phyloP scores from a whole-genome alignment of 2,329 filamentous ascomycete species.

The Fusarium sp. region DNA sequence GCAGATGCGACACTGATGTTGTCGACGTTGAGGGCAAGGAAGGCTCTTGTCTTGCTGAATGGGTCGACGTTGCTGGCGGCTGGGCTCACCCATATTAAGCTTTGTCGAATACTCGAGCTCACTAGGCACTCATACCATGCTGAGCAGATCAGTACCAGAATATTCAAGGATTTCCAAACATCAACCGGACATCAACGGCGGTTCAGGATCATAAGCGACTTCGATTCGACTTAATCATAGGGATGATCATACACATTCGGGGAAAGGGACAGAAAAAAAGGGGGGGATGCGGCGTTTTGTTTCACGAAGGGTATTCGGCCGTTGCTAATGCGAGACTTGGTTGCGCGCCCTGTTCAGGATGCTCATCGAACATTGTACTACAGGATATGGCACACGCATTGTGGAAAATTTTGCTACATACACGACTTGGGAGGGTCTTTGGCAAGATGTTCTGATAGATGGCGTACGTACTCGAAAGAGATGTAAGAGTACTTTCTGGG shows the following conservation, averaged over 20 bases:
- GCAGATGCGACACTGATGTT: constrained; percentile 96
- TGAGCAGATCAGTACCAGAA: background rate
- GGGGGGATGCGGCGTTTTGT: constrained; percentile 44
- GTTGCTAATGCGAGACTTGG: constrained; percentile 13
- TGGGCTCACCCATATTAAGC: constrained; percentile 71
- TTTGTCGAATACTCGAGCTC: constrained; percentile 10
- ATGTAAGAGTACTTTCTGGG: constrained; percentile 25
- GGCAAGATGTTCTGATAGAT: constrained; percentile 41
- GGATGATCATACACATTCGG: constrained; percentile 28
- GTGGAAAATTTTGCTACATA: constrained; percentile 25
- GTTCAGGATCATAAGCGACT: constrained; percentile 36
- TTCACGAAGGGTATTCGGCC: constrained; percentile 26
- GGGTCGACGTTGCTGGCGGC: constrained; percentile 96
- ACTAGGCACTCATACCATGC: constrained; percentile 1
- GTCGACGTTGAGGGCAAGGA: constrained; percentile 98
- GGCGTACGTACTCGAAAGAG: constrained; percentile 27
- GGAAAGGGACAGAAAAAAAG: constrained; percentile 32
- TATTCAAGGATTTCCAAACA: constrained; percentile 18
- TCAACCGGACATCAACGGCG: constrained; percentile 15
- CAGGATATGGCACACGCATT: constrained; percentile 27
- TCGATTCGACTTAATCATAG: constrained; percentile 30
- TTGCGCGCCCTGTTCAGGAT: constrained; percentile 16
- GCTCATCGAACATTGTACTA: constrained; percentile 21
- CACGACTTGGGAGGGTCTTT: constrained; percentile 18
- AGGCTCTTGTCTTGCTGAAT: constrained; percentile 92